Evolutionary conservation across 2,329 filamentous ascomycete genomes (phyloP), one percentile per base, ranked within the genome.

Genomic region (Aureobasidium sp.): DNA sequence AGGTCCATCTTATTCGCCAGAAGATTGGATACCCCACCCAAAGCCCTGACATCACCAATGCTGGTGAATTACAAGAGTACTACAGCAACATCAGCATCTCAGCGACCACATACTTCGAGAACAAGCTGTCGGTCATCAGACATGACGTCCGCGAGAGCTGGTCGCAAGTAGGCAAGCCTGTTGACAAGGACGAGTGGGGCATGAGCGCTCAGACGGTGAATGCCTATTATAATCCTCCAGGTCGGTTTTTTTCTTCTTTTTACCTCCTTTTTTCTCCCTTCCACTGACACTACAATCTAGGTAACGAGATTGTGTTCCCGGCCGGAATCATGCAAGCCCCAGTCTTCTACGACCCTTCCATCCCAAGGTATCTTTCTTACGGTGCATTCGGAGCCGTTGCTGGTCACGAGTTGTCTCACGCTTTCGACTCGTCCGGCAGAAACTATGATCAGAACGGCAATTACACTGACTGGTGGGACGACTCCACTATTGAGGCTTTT

Each of bases 271-370:
- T 33, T 3, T 9, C 3, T 3, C 31, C 11, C 11, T 33, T 12
- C 1, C n/a, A n/a, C 31, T 33, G 31, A 33, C 9, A 33, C 31
- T 33, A 12, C 31, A 33, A 3, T 33, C 9, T 33, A 0, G 80
- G 81, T n/a, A 89, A 89, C 67, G 82, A 85, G 67, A 88, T 89
- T 49, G 82, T 85, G 3, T 87, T 90, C 70, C 85, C 84, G 0
- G 85, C 85, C 0, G 87, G 85, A 0, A 87, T 89, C 62, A 85
- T 88, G 81, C 86, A 89, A 69, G 81, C 82, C 3, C 86, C 87
- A 0, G 76, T 85, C 1, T 89, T 89, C 68, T 57, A 62, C 17
- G 82, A 86, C 63, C 79, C 82, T 12, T 74, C 80, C 5, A 78
- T 87, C 0, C 87, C 87, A 0, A 74, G 81, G 27, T 90, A 89